phyloP scores from a whole-genome alignment of 345 rosid genomes.

The Euphorbia peplus region DNA sequence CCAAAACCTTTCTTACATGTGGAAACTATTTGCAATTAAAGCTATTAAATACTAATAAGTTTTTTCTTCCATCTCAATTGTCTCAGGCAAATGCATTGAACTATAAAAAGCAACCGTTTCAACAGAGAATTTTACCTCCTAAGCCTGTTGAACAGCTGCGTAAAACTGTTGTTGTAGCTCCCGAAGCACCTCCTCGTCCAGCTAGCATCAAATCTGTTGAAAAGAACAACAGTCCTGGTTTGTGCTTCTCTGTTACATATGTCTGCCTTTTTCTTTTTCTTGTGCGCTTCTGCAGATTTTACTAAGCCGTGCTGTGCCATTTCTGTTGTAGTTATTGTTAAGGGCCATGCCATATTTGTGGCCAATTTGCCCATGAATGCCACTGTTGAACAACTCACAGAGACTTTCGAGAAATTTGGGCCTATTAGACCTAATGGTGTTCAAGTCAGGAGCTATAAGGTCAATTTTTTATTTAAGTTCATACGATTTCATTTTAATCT shows the following conservation, averaged over 20 bases:
- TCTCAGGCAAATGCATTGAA: constrained; percentile 47
- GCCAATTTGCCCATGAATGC: constrained; percentile 62
- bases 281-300: neutral
- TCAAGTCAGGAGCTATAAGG: constrained; percentile 71
- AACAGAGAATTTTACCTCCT: constrained; percentile 29
- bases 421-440: constrained; percentile 50
- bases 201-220: constrained; percentile 23
- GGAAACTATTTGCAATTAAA: too few species aligned
- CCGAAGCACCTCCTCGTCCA: constrained; percentile 27
- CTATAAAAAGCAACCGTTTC: constrained; percentile 39
- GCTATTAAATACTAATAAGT: too few species aligned
- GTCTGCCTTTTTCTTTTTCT: neutral
- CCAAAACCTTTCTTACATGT: too few species aligned
- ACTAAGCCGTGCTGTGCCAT: neutral
- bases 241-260: constrained; percentile 3
- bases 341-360: constrained; percentile 55
- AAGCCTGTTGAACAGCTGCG: constrained; percentile 32
- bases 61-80: neutral
- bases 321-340: constrained; percentile 15
- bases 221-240: constrained; percentile 41
- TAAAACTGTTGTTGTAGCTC: neutral
- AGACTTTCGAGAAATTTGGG: constrained; percentile 45
- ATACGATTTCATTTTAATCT: neutral
- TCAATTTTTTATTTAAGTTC: constrained; percentile 12
- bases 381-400: constrained; percentile 40